A percentile compares a stretch with the other conserved stretches of the same genome.
Evolutionary conservation across 495 filamentous ascomycete genomes (phyloP).

Genomic region (Tuber borchii): DNA sequence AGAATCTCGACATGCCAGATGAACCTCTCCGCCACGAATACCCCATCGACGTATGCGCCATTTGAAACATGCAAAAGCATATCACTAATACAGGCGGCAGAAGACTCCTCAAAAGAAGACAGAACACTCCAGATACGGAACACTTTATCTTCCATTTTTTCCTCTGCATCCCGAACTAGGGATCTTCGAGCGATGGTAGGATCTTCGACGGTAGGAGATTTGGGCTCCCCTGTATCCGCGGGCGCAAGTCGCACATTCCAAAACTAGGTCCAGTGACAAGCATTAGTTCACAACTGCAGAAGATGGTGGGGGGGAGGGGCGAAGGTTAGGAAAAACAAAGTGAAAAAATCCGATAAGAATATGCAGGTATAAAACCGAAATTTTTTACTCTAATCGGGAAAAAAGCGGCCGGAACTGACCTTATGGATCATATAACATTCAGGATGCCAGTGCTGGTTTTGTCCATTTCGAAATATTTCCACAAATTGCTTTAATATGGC

Average conservation of each 20-base stretch:
- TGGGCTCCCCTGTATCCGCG: slow-evolving; percentile 46
- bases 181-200: slow-evolving; percentile 70
- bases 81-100: slow-evolving; percentile 95
- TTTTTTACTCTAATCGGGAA: background rate
- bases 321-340: slow-evolving; percentile 2
- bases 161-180: slow-evolving; percentile 73
- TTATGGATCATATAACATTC: slow-evolving; percentile 99
- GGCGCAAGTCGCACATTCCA: slow-evolving; percentile 87
- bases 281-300: slow-evolving; percentile 18
- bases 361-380: slow-evolving; percentile 11
- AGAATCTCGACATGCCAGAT: slow-evolving; percentile 93
- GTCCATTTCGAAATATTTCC: slow-evolving; percentile 93
- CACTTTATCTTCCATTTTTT: slow-evolving; percentile 94
- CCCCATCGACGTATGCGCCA: slow-evolving; percentile 88
- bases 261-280: slow-evolving; percentile 49
- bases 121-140: slow-evolving; percentile 97
- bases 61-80: slow-evolving; percentile 99
- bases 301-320: background rate
- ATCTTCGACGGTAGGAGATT: slow-evolving; percentile 50
- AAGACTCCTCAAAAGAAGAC: slow-evolving; percentile 94
- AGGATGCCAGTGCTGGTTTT: slow-evolving; percentile 99
- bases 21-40: slow-evolving; percentile 92
- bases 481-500: slow-evolving; percentile 99
- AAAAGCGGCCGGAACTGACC: slow-evolving; percentile 27
- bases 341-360: slow-evolving; percentile 13